Evolutionary conservation across 176 grass and related monocot species (phyloP), one percentile per base, ranked within the genome.

Genomic region (Cenchrus purpureus): DNA sequence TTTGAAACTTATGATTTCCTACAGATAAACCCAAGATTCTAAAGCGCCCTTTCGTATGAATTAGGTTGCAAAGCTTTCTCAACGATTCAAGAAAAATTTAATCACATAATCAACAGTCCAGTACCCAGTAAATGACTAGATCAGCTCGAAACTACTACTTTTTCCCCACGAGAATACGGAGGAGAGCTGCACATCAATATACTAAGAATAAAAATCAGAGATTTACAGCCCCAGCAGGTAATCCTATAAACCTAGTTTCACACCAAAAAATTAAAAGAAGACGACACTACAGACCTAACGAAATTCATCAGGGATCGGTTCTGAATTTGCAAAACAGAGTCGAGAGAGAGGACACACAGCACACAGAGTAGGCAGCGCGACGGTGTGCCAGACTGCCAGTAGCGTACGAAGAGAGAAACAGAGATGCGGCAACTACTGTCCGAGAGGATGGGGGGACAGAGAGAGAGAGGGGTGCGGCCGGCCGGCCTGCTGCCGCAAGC

Each of bases 71-170:
- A 40, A 13, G 29, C 5, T 81, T 10, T 12, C 10, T 5, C 0
- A 15, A 81, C 34, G 31, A 25, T 44, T 34, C 61, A 40, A 34
- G 10, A 34, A 52, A 52, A 37, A 74, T 17, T n/a, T 58, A 76
- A 68, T 42, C 63, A 42, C 48, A 12, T 54, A 37, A 68, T 22
- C 15, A 13, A 49, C 51, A 68, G 1, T 17, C 61, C 1, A 49
- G 59, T 17, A 19, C 60, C 76, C 0, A 37, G n/a, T n/a, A 67
- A 80, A 67, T 53, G 10, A 53, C 46, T 54, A 80, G 28, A 80
- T 68, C 78, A 67, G 48, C 53, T 67, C 29, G 20, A 14, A 34
- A 53, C 13, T 67, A 17, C 49, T 25, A 25, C 25, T 53, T 54
- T 54, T n/a, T 20, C 20, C 40, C 12, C 17, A 6, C 13, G 0